Conservation (phyloP, 352 stramenopile species). For the Phytophthora niederhauseri region DNA sequence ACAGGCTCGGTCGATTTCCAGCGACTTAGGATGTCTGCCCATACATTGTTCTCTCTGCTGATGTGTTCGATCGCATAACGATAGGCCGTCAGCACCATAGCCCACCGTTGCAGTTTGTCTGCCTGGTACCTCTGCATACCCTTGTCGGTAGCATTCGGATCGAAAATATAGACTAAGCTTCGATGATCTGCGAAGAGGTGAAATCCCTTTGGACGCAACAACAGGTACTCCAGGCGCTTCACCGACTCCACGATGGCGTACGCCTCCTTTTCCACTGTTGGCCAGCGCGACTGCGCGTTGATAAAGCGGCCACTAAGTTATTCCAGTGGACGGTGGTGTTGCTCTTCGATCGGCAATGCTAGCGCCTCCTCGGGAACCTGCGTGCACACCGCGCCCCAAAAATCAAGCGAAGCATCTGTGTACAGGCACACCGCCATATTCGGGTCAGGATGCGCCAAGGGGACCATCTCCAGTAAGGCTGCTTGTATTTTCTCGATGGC, state of each 20-base stretch:
- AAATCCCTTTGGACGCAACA: not conserved
- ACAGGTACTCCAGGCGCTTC: not conserved
- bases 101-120: slow-evolving; percentile 8
- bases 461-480: not conserved
- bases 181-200: not conserved
- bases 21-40: slow-evolving; percentile 1
- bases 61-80: slow-evolving; percentile 9
- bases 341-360: not conserved
- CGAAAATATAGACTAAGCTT: slow-evolving; percentile 8
- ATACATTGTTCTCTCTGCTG: slow-evolving; percentile 2
- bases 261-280: not conserved
- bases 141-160: not conserved
- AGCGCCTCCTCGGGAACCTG: not conserved
- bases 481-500: not conserved
- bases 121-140: slow-evolving; percentile 5
- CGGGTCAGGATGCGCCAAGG: not conserved
- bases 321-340: not conserved
- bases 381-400: not conserved
- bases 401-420: not conserved
- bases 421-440: not conserved
- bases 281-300: not conserved
- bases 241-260: not conserved
- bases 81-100: slow-evolving; percentile 1
- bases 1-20: not conserved
- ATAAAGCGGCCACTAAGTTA: slow-evolving; percentile 12